phyloP scores from a whole-genome alignment of 495 filamentous ascomycete genomes.

The Letharia columbiana region DNA sequence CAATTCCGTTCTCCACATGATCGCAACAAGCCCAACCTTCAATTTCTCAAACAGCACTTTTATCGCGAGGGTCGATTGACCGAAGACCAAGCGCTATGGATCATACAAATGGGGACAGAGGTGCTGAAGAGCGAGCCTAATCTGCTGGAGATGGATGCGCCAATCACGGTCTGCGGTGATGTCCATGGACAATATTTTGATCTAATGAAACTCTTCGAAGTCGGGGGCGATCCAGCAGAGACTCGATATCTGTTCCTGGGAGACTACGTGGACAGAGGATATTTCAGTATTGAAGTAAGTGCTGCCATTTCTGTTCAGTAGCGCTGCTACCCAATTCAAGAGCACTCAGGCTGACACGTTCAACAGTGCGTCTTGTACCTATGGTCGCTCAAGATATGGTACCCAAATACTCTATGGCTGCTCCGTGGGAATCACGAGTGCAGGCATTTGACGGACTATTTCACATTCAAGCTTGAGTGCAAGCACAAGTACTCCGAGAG shows the following conservation, averaged over 20 bases:
- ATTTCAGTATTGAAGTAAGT: conserved; percentile 90
- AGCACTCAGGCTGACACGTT: conserved; percentile 16
- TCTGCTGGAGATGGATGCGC: conserved; percentile 97
- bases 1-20: conserved; percentile 71
- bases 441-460: conserved; percentile 97
- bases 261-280: conserved; percentile 95
- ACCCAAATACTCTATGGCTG: conserved; percentile 93
- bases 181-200: conserved; percentile 99
- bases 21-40: conserved; percentile 78
- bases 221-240: conserved; percentile 92
- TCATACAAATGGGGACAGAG: conserved; percentile 76
- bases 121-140: conserved; percentile 83
- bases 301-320: not conserved
- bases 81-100: conserved; percentile 94
- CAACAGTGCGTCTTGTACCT: conserved; percentile 83
- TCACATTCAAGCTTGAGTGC: conserved; percentile 99
- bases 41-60: conserved; percentile 95
- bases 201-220: conserved; percentile 98
- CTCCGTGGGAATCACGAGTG: conserved; percentile 97
- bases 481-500: conserved; percentile 97
- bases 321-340: not conserved
- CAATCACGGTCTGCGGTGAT: conserved; percentile 98
- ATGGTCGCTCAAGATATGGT: conserved; percentile 98
- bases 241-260: conserved; percentile 95
- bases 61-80: conserved; percentile 95